Evolutionary conservation across 176 grass and related monocot species (phyloP), one percentile per base, ranked within the genome.

Genomic region (Lolium rigidum): DNA sequence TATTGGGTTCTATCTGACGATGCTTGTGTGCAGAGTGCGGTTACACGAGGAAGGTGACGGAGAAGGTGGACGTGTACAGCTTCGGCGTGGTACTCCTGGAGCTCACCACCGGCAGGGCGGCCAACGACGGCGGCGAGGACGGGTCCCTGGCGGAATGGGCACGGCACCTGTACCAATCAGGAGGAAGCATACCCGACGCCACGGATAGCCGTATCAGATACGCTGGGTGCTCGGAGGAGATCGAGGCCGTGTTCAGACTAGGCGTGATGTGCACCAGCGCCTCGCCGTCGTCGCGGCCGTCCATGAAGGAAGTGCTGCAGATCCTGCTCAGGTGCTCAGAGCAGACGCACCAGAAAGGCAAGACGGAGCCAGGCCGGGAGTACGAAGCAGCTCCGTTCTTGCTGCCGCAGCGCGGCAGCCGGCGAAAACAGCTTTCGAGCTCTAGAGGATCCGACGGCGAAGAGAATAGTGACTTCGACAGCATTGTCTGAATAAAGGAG

Each of bases 51-150:
- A 95, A 90, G 72, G 62, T 92, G 24, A 91, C 86, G 20, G 92
- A 94, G 87, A 98, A 98, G 52, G 88, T 94, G 0, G 92, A 96
- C 59, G 92, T 94, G 13, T 99, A 96, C 87, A 99, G 97, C 88
- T 99, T 94, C 75, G 97, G 94, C 49, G 97, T 96, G 10, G 92
- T 99, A 38, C 90, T 99, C 14, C 76, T 99, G 46, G 94, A 99
- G 87, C 90, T 99, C 26, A 94, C 88, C 3, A 96, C 97, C 20
- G 94, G 97, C 9, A 74, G 81, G 66, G 41, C 65, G 85, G 82
- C 94, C 28, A 90, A 87, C 75, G 89, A 96, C 70, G 97, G 92
- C 46, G 88, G 90, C 26, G 82, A 90, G 22, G 72, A 92, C 6
- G 83, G 90, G 10, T 86, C 55, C 73, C 88, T 96, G 69, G 90